Evolutionary conservation across 2,329 filamentous ascomycete species (phyloP).

Genomic region (Talaromyces rugulosus): DNA sequence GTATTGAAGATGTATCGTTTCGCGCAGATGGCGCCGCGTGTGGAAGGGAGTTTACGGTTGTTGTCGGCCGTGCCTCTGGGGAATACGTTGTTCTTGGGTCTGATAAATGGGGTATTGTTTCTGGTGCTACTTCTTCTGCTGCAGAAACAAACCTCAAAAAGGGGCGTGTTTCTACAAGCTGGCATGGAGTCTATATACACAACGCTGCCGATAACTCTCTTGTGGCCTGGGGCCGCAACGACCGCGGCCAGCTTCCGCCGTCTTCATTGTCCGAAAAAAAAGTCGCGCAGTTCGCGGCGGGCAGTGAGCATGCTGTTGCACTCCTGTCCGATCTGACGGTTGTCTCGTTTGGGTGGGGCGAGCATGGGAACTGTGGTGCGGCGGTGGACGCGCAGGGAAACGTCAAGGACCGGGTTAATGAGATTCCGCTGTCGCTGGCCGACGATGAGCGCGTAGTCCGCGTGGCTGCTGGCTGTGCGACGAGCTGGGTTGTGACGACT

Average conservation of each 20-base stretch:
- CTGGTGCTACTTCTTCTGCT: conserved; percentile 34
- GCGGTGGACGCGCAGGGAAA: conserved; percentile 57
- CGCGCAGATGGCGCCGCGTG: conserved; percentile 65
- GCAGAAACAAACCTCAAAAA: conserved; percentile 32
- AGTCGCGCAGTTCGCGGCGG: conserved; percentile 65
- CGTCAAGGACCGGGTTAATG: conserved; percentile 66
- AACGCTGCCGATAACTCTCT: conserved; percentile 54
- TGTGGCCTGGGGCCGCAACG: conserved; percentile 74
- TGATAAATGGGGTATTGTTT: conserved; percentile 65
- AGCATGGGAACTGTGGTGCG: conserved; percentile 92
- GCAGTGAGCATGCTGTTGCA: conserved; percentile 85
- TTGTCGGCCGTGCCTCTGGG: conserved; percentile 57
- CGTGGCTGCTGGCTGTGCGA: conserved; percentile 84
- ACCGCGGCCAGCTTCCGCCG: conserved; percentile 76
- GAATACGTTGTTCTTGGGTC: conserved; percentile 65
- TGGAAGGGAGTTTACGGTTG: conserved; percentile 79
- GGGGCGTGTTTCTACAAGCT: conserved; percentile 72
- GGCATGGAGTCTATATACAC: conserved; percentile 76
- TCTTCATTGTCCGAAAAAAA: conserved; percentile 34
- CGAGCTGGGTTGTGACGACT: conserved; percentile 66
- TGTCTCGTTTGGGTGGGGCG: conserved; percentile 91
- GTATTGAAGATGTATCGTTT: conserved; percentile 53
- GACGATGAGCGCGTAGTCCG: conserved; percentile 48
- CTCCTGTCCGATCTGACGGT: conserved; percentile 60
- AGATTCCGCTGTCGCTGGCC: conserved; percentile 53